These are phyloP conservation scores for Laburnicola sp. DNA, from an alignment of 2,329 filamentous ascomycete genomes.

Conservation along the genomic window DNA sequence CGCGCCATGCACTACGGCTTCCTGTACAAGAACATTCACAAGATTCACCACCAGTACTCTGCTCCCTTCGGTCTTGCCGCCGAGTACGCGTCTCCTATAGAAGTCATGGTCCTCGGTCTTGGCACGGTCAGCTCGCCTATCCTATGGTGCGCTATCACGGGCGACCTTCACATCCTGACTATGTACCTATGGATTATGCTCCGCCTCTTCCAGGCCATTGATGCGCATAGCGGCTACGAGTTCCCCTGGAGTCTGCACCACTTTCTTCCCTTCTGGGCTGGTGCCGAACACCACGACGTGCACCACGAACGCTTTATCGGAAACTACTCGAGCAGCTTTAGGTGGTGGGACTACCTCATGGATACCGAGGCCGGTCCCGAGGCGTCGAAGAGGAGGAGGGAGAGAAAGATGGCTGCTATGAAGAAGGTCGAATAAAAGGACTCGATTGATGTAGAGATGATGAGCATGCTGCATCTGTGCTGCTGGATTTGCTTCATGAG, in stretches of 20 bases:
- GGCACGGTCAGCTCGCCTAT: conserved; percentile 84
- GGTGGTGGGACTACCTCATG: conserved; percentile 96
- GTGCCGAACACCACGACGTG: conserved; percentile 92
- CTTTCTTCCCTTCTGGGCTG: conserved; percentile 96
- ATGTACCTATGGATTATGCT: conserved; percentile 97
- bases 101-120: conserved; percentile 90
- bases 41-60: conserved; percentile 98
- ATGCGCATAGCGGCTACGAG: conserved; percentile 96
- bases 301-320: conserved; percentile 99
- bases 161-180: conserved; percentile 89
- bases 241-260: conserved; percentile 97
- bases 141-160: conserved; percentile 78
- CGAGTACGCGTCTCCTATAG: conserved; percentile 96
- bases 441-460: conserved; percentile 3
- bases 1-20: conserved; percentile 90
- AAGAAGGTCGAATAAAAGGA: conserved; percentile 61
- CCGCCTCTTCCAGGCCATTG: conserved; percentile 95
- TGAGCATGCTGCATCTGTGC: neutral
- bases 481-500: conserved; percentile 9
- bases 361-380: conserved; percentile 93
- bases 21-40: conserved; percentile 95
- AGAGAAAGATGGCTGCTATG: conserved; percentile 69
- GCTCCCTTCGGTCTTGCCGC: conserved; percentile 95
- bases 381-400: conserved; percentile 79
- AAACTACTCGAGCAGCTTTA: conserved; percentile 96